phyloP scores from a whole-genome alignment of 2,329 filamentous ascomycete genomes.

The Colletotrichum endophyticum region DNA sequence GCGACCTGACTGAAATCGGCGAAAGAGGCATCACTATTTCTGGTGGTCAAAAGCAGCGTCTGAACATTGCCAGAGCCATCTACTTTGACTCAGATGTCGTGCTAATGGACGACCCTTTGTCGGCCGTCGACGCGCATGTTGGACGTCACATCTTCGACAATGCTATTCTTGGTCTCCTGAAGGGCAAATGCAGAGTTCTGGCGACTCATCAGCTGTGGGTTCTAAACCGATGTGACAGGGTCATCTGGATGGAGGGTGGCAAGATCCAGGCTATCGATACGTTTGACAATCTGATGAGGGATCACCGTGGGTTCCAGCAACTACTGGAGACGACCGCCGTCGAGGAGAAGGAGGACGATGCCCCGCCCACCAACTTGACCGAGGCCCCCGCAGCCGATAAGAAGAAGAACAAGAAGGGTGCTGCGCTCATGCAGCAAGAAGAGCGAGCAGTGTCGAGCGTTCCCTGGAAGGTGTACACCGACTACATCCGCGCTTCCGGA shows the following conservation, averaged over 20 bases:
- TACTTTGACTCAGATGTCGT: slow-evolving; percentile 73
- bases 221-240: slow-evolving; percentile 85
- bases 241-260: slow-evolving; percentile 91
- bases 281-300: slow-evolving; percentile 83
- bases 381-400: slow-evolving; percentile 47
- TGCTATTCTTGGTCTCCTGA: slow-evolving; percentile 87
- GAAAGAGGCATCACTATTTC: slow-evolving; percentile 95
- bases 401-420: slow-evolving; percentile 63
- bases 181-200: slow-evolving; percentile 87
- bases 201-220: slow-evolving; percentile 97
- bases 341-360: slow-evolving; percentile 65
- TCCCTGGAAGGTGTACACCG: slow-evolving; percentile 78
- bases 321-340: slow-evolving; percentile 86
- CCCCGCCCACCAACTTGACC: slow-evolving; percentile 40
- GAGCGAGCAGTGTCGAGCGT: slow-evolving; percentile 78
- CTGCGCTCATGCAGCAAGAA: slow-evolving; percentile 73
- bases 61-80: slow-evolving; percentile 88
- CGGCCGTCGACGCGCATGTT: slow-evolving; percentile 73
- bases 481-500: slow-evolving; percentile 79
- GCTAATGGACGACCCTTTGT: slow-evolving; percentile 73
- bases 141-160: slow-evolving; percentile 87
- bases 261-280: slow-evolving; percentile 86
- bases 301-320: slow-evolving; percentile 78
- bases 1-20: slow-evolving; percentile 90
- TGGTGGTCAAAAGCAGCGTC: slow-evolving; percentile 91